Base-by-base conservation (phyloP, 106 monocot species). In the Apostasia ramifera region DNA sequence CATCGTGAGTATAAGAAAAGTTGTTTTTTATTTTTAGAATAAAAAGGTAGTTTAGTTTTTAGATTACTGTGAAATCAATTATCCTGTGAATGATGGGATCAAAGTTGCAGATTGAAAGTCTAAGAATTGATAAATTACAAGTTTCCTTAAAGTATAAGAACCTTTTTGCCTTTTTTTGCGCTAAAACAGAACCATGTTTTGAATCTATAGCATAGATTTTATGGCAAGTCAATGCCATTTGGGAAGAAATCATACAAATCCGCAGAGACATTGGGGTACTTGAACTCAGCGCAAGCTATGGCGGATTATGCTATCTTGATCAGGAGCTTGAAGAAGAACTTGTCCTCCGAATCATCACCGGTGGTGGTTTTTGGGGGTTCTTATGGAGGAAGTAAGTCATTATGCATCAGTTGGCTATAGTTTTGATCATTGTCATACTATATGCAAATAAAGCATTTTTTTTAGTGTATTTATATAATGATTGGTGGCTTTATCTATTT, bases 281-380 rank as follows among this genome's bases (percentile, higher is more conserved):
- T 95, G 57, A 95, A 73, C 40, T 89, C 92, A 4, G 61, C 86
- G 7, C 95, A 95, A 64, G 88, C 95, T 2, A 53, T 95, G 48
- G 95, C 95, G 1, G 95, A 95, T 67, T 95, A 80, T 57, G 95
- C 95, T 1, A 39, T 74, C 2, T 82, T 95, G 26, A 95, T 95
- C 48, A 81, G 78, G 46, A 86, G 84, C 77, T 73, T 95, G 73
- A 95, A 95, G 81, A 74, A 87, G 41, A 97, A 97, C 55, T 70
- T 97, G 6, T 85, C 97, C 4, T 92, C 92, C 0, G 85, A 92
- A 55, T 78, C 84, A 39, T 86, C 97, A 7, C 97, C 97, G 0
- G 97, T 97, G 6, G 79, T 97, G 0, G 89, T 87, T 53, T 92
- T 97, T 44, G 97, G 97, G 61, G 97, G 97, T 6, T 97, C 97